A percentile compares a stretch with the other conserved stretches of the same genome.
Evolutionary conservation across 768 basidiomycete genomes (phyloP).

Genomic region (Suillus ampliporus): DNA sequence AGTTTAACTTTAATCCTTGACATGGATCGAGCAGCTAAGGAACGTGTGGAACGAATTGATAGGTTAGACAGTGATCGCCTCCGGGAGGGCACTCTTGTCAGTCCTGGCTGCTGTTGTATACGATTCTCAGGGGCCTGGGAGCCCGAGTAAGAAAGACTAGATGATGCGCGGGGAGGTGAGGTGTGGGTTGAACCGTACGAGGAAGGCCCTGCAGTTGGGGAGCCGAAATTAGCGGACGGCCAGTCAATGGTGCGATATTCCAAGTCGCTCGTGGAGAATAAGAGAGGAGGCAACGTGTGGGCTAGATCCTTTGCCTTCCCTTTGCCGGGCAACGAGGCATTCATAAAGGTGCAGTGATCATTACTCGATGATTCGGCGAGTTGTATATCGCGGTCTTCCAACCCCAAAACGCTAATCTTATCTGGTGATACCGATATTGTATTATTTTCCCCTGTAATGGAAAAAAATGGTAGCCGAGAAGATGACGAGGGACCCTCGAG

Average conservation of each 20-base stretch:
- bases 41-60: conserved; percentile 49
- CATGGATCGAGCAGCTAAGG: conserved; percentile 52
- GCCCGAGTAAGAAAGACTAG: conserved; percentile 18
- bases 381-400: conserved; percentile 5
- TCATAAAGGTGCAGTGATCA: conserved; percentile 7
- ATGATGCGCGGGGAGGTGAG: conserved; percentile 45
- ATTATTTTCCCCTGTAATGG: conserved; percentile 1
- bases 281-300: conserved; percentile 69
- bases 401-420: no score
- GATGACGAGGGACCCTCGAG: conserved; percentile 26
- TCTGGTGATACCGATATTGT: not conserved
- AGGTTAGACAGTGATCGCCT: conserved; percentile 63
- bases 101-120: conserved; percentile 26
- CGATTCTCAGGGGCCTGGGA: conserved; percentile 20
- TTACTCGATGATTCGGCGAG: conserved; percentile 8
- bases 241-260: conserved; percentile 47
- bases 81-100: conserved; percentile 48
- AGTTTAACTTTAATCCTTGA: conserved; percentile 54
- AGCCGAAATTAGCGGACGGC: conserved; percentile 35
- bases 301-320: conserved; percentile 59
- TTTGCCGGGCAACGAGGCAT: conserved; percentile 47
- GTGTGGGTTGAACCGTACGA: conserved; percentile 42
- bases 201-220: conserved; percentile 35
- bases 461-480: not conserved
- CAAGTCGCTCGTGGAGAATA: conserved; percentile 61